phyloP scores from a whole-genome alignment of 139 green algal genomes.

The Chlamydomonas applanata region DNA sequence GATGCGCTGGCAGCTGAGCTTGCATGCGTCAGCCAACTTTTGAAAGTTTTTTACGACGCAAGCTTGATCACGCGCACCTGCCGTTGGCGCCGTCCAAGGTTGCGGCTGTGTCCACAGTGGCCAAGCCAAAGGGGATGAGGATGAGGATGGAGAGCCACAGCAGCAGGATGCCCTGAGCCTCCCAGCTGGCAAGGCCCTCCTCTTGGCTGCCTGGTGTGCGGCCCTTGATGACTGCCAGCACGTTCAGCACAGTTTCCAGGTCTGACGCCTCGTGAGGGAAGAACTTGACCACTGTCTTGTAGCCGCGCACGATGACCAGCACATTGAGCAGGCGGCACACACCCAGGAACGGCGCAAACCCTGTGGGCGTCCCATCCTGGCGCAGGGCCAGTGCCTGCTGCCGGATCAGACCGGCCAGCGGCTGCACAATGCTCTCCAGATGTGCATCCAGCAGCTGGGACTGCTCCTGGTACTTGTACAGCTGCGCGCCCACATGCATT shows the following conservation, averaged over 20 bases:
- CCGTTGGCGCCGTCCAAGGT: background rate
- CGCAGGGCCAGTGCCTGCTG: slow-evolving; percentile 28
- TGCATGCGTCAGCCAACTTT: no score
- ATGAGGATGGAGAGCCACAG: slow-evolving; percentile 95
- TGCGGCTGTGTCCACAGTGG: slow-evolving; percentile 68
- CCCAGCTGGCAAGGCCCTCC: slow-evolving; percentile 51
- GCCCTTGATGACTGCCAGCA: slow-evolving; percentile 47
- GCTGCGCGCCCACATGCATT: slow-evolving; percentile 42
- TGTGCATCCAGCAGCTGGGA: slow-evolving; percentile 89
- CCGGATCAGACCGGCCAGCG: slow-evolving; percentile 67
- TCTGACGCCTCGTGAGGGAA: slow-evolving; percentile 83
- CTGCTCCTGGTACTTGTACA: slow-evolving; percentile 95
- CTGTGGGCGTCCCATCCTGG: background rate
- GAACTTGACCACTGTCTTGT: slow-evolving; percentile 89
- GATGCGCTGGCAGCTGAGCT: no score
- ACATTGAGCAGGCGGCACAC: slow-evolving; percentile 75
- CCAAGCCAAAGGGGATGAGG: slow-evolving; percentile 92
- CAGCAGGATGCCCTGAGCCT: slow-evolving; percentile 80
- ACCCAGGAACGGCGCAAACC: slow-evolving; percentile 15
- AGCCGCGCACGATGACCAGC: slow-evolving; percentile 76
- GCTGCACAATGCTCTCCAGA: slow-evolving; percentile 76
- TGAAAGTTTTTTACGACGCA: no score
- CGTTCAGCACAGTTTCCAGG: slow-evolving; percentile 76
- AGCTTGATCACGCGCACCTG: background rate
- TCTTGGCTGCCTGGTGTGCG: background rate